A percentile compares a stretch with the other conserved stretches of the same genome.
Conservation (phyloP, 2,329 filamentous ascomycete genomes). For the Spiromastix sp. region DNA sequence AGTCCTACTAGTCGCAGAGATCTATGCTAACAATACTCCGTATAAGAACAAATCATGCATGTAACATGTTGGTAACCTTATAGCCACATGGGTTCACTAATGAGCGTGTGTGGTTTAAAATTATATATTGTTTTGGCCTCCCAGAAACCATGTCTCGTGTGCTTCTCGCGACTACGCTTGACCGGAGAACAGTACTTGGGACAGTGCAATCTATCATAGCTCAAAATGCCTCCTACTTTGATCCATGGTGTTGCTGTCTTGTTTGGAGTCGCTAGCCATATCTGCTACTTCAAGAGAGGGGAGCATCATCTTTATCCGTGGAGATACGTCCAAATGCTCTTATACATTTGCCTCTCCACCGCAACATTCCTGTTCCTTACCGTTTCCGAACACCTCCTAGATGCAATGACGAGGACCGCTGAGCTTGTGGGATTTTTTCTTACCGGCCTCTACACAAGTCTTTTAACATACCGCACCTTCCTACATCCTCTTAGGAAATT, state of each 20-base stretch:
- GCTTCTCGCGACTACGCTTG: no score
- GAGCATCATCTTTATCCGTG: not conserved
- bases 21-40: no score
- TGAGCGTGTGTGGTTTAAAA: no score
- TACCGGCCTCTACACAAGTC: conserved; percentile 18
- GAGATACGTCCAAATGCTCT: not conserved
- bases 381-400: not conserved
- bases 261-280: not conserved
- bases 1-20: no score
- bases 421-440: not conserved
- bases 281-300: not conserved
- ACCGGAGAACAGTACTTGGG: no score
- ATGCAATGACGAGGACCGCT: not conserved
- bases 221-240: no score
- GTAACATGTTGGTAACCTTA: no score
- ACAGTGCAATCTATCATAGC: no score
- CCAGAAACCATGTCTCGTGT: no score
- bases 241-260: not conserved
- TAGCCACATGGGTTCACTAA: no score
- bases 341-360: not conserved
- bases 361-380: not conserved
- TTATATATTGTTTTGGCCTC: no score
- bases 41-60: no score
- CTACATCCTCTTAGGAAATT: conserved; percentile 12
- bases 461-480: conserved; percentile 18